These are phyloP conservation scores for Suillus subluteus DNA, from an alignment of 768 basidiomycete genomes.

Conservation along the genomic window DNA sequence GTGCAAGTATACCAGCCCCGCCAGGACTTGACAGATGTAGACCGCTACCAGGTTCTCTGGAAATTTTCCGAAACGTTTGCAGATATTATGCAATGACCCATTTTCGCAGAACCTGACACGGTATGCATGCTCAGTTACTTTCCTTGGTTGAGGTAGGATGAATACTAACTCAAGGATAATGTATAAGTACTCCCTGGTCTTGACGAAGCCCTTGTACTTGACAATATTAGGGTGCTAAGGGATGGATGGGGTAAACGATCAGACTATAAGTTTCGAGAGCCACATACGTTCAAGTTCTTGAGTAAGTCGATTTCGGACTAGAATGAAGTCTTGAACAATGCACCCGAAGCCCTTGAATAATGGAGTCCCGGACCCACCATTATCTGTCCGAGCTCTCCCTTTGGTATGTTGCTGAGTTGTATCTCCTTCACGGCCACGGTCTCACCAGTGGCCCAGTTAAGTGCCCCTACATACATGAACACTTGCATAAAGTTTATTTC, in stretches of 20 bases:
- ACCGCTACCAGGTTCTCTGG: constrained; percentile 96
- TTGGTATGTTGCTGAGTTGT: constrained; percentile 90
- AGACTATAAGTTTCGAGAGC: constrained; percentile 8
- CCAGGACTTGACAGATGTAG: constrained; percentile 94
- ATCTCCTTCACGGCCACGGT: constrained; percentile 99
- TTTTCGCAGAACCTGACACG: constrained; percentile 87
- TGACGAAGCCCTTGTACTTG: constrained; percentile 98
- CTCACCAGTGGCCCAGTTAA: constrained; percentile 97
- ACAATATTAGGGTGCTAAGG: constrained; percentile 93
- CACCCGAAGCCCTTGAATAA: constrained; percentile 6
- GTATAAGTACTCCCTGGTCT: constrained; percentile 91
- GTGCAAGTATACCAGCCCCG: constrained; percentile 94
- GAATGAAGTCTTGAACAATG: constrained; percentile 10
- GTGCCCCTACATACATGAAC: constrained; percentile 55
- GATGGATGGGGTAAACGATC: constrained; percentile 19
- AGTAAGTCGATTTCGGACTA: constrained; percentile 97
- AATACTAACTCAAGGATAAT: constrained; percentile 89
- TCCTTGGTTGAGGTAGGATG: background rate
- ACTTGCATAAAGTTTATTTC: constrained; percentile 13
- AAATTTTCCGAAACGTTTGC: constrained; percentile 98
- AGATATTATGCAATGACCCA: constrained; percentile 92
- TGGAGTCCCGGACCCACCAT: constrained; percentile 63
- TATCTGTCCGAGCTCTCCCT: constrained; percentile 92
- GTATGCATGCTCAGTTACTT: constrained; percentile 10
- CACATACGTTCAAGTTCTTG: constrained; percentile 90